Percentiles rank a stretch among this genome's conserved stretches.
Conservation (phyloP, 2,329 filamentous ascomycete genomes). For the Aureobasidium sp. region DNA sequence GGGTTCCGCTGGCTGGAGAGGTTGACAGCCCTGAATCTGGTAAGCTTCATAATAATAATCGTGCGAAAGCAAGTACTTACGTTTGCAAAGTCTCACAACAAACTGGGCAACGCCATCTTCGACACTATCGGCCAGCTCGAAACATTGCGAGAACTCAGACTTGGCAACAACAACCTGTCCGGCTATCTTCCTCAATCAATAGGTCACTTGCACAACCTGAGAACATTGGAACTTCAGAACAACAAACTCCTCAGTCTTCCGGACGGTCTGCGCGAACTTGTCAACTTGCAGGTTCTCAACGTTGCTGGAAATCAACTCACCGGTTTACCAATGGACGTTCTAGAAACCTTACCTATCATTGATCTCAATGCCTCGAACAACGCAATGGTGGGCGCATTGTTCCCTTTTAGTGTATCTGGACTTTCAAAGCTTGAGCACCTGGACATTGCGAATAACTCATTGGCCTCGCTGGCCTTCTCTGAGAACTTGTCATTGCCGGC, state of each 20-base stretch:
- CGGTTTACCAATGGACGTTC: constrained; percentile 58
- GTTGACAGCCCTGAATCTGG: constrained; percentile 72
- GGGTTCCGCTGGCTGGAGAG: constrained; percentile 66
- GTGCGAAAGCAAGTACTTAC: not conserved
- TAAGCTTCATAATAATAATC: constrained; percentile 2
- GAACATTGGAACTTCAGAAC: constrained; percentile 70
- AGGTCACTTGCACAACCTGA: constrained; percentile 57
- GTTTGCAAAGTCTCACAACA: constrained; percentile 63
- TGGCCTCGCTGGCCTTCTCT: constrained; percentile 46
- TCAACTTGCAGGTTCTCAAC: constrained; percentile 66
- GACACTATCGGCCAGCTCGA: constrained; percentile 66
- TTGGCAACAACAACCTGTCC: constrained; percentile 68
- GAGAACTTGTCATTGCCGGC: constrained; percentile 56
- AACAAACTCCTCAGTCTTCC: constrained; percentile 72
- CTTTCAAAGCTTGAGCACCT: constrained; percentile 59
- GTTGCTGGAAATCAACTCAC: constrained; percentile 70
- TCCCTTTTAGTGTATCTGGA: constrained; percentile 49
- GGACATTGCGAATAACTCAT: constrained; percentile 68
- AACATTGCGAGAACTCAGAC: constrained; percentile 67
- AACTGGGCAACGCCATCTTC: constrained; percentile 62
- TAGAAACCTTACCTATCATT: constrained; percentile 60
- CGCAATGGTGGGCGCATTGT: constrained; percentile 62
- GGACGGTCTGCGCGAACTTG: constrained; percentile 56
- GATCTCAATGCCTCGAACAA: constrained; percentile 74
- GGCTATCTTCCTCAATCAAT: constrained; percentile 60